phyloP scores from a whole-genome alignment of 1,284 basidiomycete species.

The Cryptococcus jaspeensis region DNA sequence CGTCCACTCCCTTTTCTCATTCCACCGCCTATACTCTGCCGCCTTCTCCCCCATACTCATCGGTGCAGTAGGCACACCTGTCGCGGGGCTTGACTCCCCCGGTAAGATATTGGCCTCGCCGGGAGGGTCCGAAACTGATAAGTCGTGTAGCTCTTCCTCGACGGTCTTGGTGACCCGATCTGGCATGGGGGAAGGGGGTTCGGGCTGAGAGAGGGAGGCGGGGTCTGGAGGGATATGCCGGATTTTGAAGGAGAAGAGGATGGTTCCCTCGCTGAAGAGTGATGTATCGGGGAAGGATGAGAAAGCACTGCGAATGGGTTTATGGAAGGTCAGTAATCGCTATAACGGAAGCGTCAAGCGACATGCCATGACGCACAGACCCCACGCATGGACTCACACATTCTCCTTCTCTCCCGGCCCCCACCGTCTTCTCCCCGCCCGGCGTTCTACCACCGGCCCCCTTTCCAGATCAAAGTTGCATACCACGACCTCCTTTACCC shows the following conservation, averaged over 20 bases:
- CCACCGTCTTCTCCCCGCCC: slow-evolving; percentile 66
- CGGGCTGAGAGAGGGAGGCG: slow-evolving; percentile 29
- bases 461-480: slow-evolving; percentile 87
- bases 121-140: slow-evolving; percentile 11
- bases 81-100: slow-evolving; percentile 5
- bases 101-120: slow-evolving; percentile 12
- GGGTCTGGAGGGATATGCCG: slow-evolving; percentile 57
- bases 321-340: neutral
- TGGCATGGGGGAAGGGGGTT: slow-evolving; percentile 45
- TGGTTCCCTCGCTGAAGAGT: slow-evolving; percentile 62
- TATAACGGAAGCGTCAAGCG: neutral
- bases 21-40: slow-evolving; percentile 47
- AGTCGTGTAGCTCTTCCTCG: slow-evolving; percentile 13
- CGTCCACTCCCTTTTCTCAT: slow-evolving; percentile 53
- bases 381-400: slow-evolving; percentile 60
- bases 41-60: slow-evolving; percentile 37
- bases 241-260: slow-evolving; percentile 53
- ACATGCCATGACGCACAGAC: neutral
- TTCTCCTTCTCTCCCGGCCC: slow-evolving; percentile 71
- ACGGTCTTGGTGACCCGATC: slow-evolving; percentile 16
- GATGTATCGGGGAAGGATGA: slow-evolving; percentile 90
- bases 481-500: slow-evolving; percentile 75
- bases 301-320: slow-evolving; percentile 66
- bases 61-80: neutral
- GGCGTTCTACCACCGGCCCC: slow-evolving; percentile 74